phyloP scores from a whole-genome alignment of 345 rosid species.

The Euphorbia lathyris region DNA sequence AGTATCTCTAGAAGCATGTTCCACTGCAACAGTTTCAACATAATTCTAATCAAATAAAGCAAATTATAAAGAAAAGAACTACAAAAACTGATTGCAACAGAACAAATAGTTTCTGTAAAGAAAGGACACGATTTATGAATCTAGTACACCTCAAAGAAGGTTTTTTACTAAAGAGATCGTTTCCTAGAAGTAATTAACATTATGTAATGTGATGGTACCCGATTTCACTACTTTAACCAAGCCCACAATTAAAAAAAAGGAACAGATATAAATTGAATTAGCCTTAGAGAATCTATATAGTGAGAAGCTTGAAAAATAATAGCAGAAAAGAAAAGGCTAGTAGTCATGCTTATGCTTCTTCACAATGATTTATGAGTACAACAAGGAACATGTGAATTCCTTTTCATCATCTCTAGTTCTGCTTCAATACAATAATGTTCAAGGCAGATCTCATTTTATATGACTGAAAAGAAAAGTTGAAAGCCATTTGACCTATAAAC shows the following conservation, averaged over 20 bases:
- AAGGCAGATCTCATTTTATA: not conserved
- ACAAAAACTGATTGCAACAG: not conserved
- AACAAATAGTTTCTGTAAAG: not conserved
- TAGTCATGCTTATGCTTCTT: not conserved
- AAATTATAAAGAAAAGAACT: not conserved
- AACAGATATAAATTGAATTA: not conserved
- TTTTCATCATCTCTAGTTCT: not conserved
- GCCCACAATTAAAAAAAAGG: not conserved
- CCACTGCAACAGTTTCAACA: slow-evolving; percentile 36
- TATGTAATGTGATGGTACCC: not conserved
- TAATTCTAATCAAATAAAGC: not conserved
- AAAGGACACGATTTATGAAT: not conserved
- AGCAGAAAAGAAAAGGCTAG: not conserved
- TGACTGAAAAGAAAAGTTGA: not conserved
- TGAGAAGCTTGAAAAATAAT: not conserved
- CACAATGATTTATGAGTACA: not conserved
- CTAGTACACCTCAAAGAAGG: not conserved
- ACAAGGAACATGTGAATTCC: not conserved
- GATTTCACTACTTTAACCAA: not conserved
- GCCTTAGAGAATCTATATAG: not conserved
- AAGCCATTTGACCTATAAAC: not conserved
- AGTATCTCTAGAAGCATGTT: slow-evolving; percentile 49
- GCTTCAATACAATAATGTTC: not conserved
- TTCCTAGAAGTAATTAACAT: not conserved
- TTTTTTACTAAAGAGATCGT: not conserved